phyloP scores from a whole-genome alignment of 2,329 filamentous ascomycete genomes.

The Diplodia mutila region DNA sequence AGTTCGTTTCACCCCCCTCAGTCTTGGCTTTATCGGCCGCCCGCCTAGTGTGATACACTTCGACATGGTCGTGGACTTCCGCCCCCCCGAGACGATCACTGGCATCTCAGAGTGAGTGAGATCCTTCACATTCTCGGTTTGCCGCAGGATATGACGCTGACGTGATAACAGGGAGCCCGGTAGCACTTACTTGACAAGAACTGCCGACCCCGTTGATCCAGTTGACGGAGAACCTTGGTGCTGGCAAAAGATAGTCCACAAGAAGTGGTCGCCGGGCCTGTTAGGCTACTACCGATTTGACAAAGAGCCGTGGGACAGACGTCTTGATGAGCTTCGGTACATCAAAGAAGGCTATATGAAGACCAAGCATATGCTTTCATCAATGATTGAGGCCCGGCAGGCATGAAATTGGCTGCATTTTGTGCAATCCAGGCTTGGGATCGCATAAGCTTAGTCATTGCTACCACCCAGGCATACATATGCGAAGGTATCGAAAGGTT shows the following conservation, averaged over 20 bases:
- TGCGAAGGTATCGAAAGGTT: no score
- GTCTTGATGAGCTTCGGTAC: neutral
- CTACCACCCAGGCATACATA: no score
- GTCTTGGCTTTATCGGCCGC: no score
- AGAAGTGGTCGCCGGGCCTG: neutral
- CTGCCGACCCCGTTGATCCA: neutral
- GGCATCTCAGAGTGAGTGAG: neutral
- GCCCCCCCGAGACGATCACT: neutral
- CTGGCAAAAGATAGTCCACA: neutral
- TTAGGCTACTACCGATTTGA: no score
- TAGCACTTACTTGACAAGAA: neutral
- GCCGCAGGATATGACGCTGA: neutral
- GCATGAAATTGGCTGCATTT: neutral
- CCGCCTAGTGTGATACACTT: no score
- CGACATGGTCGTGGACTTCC: neutral
- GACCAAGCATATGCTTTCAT: no score
- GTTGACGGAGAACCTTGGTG: neutral
- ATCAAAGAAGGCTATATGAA: neutral
- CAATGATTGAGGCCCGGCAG: no score
- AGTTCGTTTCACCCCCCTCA: no score
- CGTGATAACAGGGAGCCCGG: neutral
- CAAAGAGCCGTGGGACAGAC: neutral
- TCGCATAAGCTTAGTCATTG: no score
- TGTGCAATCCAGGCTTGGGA: no score
- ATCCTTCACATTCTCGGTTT: no score